Evolutionary conservation across 2,329 filamentous ascomycete species (phyloP).

Genomic region (Torrubiellomyces zombiae): DNA sequence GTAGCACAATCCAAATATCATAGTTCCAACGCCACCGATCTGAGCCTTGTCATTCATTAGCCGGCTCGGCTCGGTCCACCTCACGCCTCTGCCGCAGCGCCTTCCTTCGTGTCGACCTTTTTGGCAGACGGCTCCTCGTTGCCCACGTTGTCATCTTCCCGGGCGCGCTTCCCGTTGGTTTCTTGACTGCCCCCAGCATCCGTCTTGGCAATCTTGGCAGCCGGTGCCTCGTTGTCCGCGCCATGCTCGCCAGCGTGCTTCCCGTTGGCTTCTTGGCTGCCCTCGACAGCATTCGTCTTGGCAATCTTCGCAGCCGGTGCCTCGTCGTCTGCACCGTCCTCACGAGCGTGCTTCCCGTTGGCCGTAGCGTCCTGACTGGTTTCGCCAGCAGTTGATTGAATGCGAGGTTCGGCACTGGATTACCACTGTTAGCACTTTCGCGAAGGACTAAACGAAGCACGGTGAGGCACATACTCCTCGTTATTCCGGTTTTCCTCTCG

Average conservation of each 20-base stretch:
- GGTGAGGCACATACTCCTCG: too few relatives aligned
- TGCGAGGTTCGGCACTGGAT: conserved; percentile 7
- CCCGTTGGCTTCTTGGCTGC: conserved; percentile 19
- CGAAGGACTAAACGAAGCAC: too few relatives aligned
- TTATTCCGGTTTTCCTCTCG: conserved; percentile 16
- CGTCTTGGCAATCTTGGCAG: conserved; percentile 46
- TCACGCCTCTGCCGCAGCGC: conserved; percentile 6
- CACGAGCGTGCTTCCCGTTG: conserved; percentile 38
- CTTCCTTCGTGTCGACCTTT: conserved; percentile 41
- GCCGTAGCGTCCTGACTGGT: conserved; percentile 3
- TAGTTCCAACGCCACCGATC: too few relatives aligned
- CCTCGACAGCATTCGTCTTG: conserved; percentile 26
- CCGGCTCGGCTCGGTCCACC: neutral
- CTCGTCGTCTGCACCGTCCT: conserved; percentile 27
- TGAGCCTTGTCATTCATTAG: neutral
- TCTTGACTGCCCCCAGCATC: conserved; percentile 19
- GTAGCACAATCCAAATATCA: too few relatives aligned
- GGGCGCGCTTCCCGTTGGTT: conserved; percentile 34
- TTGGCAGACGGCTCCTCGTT: conserved; percentile 35
- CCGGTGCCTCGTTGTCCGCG: conserved; percentile 22
- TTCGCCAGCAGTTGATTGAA: neutral
- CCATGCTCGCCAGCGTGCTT: conserved; percentile 42
- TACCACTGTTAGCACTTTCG: too few relatives aligned
- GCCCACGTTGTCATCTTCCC: conserved; percentile 30
- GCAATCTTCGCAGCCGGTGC: conserved; percentile 45